Evolutionary conservation across 495 filamentous ascomycete species (phyloP).

Genomic region (Chaetomidium leptoderma): DNA sequence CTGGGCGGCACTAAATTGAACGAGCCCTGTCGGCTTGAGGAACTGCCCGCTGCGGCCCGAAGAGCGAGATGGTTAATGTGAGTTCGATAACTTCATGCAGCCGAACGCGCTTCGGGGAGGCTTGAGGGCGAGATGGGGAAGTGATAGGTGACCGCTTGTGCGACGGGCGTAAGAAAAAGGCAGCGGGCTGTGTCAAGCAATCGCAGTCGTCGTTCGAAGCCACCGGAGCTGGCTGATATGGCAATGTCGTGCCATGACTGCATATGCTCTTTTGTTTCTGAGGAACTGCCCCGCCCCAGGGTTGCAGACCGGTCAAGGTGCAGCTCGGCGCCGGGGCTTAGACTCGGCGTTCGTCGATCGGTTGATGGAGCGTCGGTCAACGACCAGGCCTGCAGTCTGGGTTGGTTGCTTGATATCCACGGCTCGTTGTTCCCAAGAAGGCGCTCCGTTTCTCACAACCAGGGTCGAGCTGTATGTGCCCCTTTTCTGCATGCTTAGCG

Average conservation of each 20-base stretch:
- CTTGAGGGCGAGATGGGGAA: neutral
- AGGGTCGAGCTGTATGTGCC: conserved; percentile 7
- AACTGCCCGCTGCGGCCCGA: neutral
- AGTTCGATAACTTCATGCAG: conserved; percentile 1
- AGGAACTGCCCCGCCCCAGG: neutral
- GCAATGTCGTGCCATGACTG: neutral
- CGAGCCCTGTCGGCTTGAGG: neutral
- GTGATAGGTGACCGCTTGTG: neutral
- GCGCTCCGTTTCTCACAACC: neutral
- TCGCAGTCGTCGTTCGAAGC: neutral
- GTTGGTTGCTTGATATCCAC: neutral
- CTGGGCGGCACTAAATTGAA: neutral
- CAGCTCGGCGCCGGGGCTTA: neutral
- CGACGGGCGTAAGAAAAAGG: neutral
- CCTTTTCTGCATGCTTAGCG: conserved; percentile 12
- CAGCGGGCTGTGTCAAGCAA: neutral
- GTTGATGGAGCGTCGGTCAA: neutral
- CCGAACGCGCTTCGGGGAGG: neutral
- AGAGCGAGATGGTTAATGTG: neutral
- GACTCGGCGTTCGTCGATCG: neutral
- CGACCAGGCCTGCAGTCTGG: neutral
- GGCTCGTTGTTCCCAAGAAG: neutral
- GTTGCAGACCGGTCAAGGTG: conserved; percentile 6
- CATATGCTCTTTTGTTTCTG: neutral
- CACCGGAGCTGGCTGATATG: neutral